Percentiles rank a stretch among this genome's conserved stretches.
Evolutionary conservation across 345 rosid genomes (phyloP).

Genomic region (Euphorbia peplus): DNA sequence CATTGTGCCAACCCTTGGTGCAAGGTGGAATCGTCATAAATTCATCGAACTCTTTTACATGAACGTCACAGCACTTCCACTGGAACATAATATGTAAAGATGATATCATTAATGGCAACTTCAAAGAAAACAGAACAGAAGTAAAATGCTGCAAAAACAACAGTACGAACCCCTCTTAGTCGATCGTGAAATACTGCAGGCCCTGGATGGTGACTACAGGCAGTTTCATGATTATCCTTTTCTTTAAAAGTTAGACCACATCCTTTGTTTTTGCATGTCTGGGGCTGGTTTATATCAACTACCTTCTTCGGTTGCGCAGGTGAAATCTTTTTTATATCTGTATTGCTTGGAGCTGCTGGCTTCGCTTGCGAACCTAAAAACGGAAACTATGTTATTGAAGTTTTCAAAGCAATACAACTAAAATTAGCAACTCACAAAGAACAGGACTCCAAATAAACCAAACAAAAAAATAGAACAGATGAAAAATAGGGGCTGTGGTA

Average conservation of each 20-base stretch:
- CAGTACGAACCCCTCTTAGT: conserved; percentile 54
- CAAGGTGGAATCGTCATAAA: conserved; percentile 91
- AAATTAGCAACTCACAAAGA: background rate
- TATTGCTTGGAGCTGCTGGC: conserved; percentile 34
- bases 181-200: conserved; percentile 93
- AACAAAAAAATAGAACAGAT: background rate
- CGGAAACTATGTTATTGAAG: conserved; percentile 14
- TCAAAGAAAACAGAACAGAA: background rate
- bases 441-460: too few relatives aligned
- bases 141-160: background rate
- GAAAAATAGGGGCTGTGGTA: background rate
- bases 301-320: conserved; percentile 42
- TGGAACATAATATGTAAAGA: conserved; percentile 27
- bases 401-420: background rate
- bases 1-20: conserved; percentile 86
- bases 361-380: conserved; percentile 63
- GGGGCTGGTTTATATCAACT: conserved; percentile 68
- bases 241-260: conserved; percentile 84
- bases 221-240: conserved; percentile 73
- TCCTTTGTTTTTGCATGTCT: conserved; percentile 76
- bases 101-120: background rate
- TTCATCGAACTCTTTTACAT: conserved; percentile 91
- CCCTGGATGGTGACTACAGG: conserved; percentile 92
- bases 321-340: conserved; percentile 24
- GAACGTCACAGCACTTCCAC: conserved; percentile 96